Conservation (phyloP, 768 basidiomycete genomes). For the Asterophora lycoperdoides region DNA sequence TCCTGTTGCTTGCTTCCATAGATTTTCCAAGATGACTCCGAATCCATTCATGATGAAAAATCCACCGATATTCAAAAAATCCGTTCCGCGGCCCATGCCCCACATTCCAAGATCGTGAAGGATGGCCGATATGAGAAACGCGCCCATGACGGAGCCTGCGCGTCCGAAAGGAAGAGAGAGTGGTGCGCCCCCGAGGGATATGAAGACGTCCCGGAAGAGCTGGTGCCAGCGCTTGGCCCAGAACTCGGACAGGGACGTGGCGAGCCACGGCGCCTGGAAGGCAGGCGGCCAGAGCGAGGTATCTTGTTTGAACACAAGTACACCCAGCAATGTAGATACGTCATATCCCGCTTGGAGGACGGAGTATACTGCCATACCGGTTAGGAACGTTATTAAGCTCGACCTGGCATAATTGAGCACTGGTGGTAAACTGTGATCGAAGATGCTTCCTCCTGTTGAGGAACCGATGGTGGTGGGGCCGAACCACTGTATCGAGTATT, state of each 20-base stretch:
- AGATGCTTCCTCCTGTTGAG: constrained; percentile 38
- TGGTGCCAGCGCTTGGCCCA: constrained; percentile 73
- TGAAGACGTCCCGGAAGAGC: constrained; percentile 54
- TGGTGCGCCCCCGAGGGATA: constrained; percentile 46
- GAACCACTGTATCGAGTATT: constrained; percentile 44
- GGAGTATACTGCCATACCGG: constrained; percentile 42
- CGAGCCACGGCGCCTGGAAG: constrained; percentile 52
- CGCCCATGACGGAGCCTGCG: constrained; percentile 47
- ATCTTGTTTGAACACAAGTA: constrained; percentile 43
- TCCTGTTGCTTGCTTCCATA: constrained; percentile 43
- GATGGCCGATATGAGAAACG: constrained; percentile 56
- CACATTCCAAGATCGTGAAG: constrained; percentile 56
- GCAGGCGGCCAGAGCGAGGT: constrained; percentile 60
- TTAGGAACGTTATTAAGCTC: constrained; percentile 35
- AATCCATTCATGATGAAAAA: constrained; percentile 59
- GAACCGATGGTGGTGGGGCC: constrained; percentile 39
- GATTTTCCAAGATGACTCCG: constrained; percentile 45
- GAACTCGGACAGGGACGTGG: constrained; percentile 56
- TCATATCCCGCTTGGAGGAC: constrained; percentile 42
- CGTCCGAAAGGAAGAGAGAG: constrained; percentile 42
- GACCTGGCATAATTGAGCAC: constrained; percentile 40
- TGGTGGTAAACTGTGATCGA: constrained; percentile 33
- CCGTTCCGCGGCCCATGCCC: constrained; percentile 52
- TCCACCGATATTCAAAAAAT: constrained; percentile 38
- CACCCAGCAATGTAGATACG: constrained; percentile 37